Conservation (phyloP, 2,329 filamentous ascomycete genomes). For the Penicillium corylophilum region DNA sequence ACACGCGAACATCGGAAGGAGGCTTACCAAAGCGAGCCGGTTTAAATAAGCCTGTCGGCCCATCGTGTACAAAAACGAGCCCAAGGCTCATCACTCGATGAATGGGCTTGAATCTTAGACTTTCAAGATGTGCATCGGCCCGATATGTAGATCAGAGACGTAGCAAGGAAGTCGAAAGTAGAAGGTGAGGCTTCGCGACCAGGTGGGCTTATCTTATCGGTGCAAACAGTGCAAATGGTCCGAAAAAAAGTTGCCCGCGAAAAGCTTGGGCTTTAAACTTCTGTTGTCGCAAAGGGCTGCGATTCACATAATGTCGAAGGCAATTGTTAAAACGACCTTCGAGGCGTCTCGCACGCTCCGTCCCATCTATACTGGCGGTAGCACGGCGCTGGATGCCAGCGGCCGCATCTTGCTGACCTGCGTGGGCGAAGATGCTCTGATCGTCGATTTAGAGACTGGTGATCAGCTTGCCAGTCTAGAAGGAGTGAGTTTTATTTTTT, state of each 20-base stretch:
- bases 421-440: slow-evolving; percentile 84
- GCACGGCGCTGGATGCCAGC: slow-evolving; percentile 76
- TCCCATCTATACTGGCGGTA: slow-evolving; percentile 91
- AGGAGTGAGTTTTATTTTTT: slow-evolving; percentile 61
- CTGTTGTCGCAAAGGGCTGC: slow-evolving; percentile 12
- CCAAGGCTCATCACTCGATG: not conserved
- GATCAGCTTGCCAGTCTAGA: slow-evolving; percentile 81
- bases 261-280: slow-evolving; percentile 18
- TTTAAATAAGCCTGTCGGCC: slow-evolving; percentile 48
- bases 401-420: slow-evolving; percentile 83
- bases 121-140: not conserved
- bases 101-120: not conserved
- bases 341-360: slow-evolving; percentile 78
- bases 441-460: slow-evolving; percentile 82
- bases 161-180: not conserved
- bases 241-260: slow-evolving; percentile 39
- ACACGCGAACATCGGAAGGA: slow-evolving; percentile 4
- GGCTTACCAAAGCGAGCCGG: slow-evolving; percentile 47
- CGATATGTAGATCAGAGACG: not conserved
- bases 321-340: slow-evolving; percentile 78
- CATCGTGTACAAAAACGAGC: slow-evolving; percentile 22
- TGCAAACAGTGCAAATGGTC: slow-evolving; percentile 35
- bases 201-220: slow-evolving; percentile 32
- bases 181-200: slow-evolving; percentile 5
- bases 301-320: slow-evolving; percentile 47